Base-by-base conservation (phyloP, 306 rosid species). In the Hippophae gyantsensis region DNA sequence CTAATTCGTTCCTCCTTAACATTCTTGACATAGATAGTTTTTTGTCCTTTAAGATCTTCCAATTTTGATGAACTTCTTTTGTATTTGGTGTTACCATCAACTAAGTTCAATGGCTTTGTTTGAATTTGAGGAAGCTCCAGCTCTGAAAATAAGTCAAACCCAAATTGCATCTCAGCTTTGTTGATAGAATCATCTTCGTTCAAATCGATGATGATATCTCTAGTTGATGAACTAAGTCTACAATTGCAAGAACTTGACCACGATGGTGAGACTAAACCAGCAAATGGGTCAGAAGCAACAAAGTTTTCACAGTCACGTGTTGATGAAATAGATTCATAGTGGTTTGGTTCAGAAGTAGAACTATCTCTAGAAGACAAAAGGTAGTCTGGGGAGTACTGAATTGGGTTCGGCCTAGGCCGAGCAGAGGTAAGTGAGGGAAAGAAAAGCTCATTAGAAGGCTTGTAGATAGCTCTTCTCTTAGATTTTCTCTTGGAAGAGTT, bases 141-240 rank as follows among this genome's bases (percentile, higher is more conserved):
- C 74, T 77, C 79, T 65, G 87, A 75, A 55, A 84, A 53, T 55
- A 79, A 62, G 61, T 80, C 81, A 68, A 71, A 66, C 46, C 74
- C 72, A 59, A 69, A 81, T 42, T 57, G 48, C 64, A 65, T 79
- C 61, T 74, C 74, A 38, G 72, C 14, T 64, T 77, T 77, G 53
- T 71, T 79, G 8, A 55, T 65, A 48, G 80, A 64, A 38, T 71
- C 56, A 52, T 74, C 81, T 44, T 59, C 59, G 63, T 82, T 82
- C 83, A 85, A 69, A 80, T 85, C 94, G 43, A 80, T 82, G 82
- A 84, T 78, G 54, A 81, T 78, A 57, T 87, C 85, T 65, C 76
- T 65, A 26, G 86, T 78, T 43, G 93, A 84, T 62, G 97, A 86
- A 43, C 94, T 83, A 62, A 74, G 74, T 32, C 38, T 32, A 32